Base-by-base conservation (phyloP, 441 rosid genomes). In the Populus hybrid region DNA sequence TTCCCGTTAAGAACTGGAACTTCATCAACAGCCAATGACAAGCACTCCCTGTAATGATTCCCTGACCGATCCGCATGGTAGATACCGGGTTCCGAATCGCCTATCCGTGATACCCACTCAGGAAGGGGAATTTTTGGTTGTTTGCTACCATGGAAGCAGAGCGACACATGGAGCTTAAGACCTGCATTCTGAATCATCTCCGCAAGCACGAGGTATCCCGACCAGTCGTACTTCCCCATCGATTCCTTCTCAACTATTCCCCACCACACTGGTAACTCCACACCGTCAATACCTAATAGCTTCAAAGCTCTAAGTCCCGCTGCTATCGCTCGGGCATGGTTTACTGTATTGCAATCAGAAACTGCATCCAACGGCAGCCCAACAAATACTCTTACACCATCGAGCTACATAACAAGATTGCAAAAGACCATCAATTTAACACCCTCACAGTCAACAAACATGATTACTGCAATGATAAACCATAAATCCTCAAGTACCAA, bases 261-360 rank as follows among this genome's bases (percentile, higher is more conserved):
- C 99, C 99, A 95, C 88, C 94, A 95, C 20, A 93, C 82, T 0
- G 97, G 97, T 75, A 95, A 84, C 90, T 95, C 99, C 73, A 95
- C 90, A 18, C 99, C 99, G 76, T 93, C 88, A 1, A 95, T 89
- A 38, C 97, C 99, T 57, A 95, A 83, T 34, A 95, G 85, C 81
- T 92, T 95, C 82, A 95, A 79, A 69, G 99, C 99, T 86, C 80
- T 92, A 64, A 95, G 87, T 28, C 98, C 99, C 0, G 85, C 98
- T 2, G 88, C 85, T 32, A 95, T 87, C 0, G 97, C 99, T 86
- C 85, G 93, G 5, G 85, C 80, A 72, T 93, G 97, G 82, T 90
- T 93, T 34, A 95, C 84, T 1, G 80, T 78, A 46, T 83, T 82
- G 86, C 90, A 84, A 67, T 83, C 87, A 10, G 98, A 91, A 77